Evolutionary conservation across 345 rosid species (phyloP), one percentile per base, ranked within the genome.

Genomic region (Pugionium cornutum): DNA sequence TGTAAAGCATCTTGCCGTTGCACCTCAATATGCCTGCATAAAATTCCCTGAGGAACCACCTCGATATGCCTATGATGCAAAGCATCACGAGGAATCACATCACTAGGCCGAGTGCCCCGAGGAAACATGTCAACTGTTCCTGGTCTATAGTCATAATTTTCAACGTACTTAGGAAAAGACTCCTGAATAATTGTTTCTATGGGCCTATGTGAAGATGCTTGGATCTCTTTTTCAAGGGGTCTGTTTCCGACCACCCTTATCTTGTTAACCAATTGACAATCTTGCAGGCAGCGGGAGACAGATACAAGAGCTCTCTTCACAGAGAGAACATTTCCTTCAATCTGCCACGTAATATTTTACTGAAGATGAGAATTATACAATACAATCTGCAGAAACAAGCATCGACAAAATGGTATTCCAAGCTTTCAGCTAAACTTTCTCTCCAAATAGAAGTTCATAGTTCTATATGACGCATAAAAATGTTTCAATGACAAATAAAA

Each of bases 241-340:
- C 77, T 82, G 77, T 63, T 78, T 62, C 83, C 86, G 0, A 72
- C 66, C 53, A 57, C 33, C 70, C 76, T 72, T 50, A 58, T 33
- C 76, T 50, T 72, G 41, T 72, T 58, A 42, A 65, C 42, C 2
- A 52, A 71, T 45, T 81, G 80, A 77, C 86, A 85, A 43, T 82
- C 95, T 84, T 89, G 98, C 71, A 91, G 87, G 62, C 95, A 58
- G 32, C 82, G 78, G 63, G 98, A 86, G 50, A 89, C 83, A 31
- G 84, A 77, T 52, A 89, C 49, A 44, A 91, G 87, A 33, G 90
- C 98, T 78, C 77, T 91, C 80, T 80, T 86, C 56, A 84, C 92
- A 44, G 84, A 82, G 37, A 57, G 68, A 53, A 81, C 84, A 78
- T 60, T 84, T 39, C 98, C 98, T 74, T 89, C 98, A 47, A 91